Evolutionary conservation across 2,329 filamentous ascomycete genomes (phyloP).

Genomic region (Colletotrichum truncatum): DNA sequence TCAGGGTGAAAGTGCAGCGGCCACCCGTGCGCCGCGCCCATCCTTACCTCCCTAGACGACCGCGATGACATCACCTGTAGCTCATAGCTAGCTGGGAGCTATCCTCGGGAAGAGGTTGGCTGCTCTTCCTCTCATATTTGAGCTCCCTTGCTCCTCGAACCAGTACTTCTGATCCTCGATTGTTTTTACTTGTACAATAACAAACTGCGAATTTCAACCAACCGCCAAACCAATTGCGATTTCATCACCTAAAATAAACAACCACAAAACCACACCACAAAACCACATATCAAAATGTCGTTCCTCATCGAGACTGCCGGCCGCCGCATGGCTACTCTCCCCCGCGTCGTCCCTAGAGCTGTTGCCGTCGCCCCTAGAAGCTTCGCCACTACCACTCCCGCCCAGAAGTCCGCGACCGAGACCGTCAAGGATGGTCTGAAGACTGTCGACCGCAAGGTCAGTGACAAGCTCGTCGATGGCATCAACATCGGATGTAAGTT

Average conservation of each 20-base stretch:
- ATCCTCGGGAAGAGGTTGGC: neutral
- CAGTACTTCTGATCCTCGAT: accelerated
- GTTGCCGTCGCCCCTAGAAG: conserved; percentile 52
- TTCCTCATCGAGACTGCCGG: conserved; percentile 57
- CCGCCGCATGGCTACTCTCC: conserved; percentile 49
- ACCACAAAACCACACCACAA: conserved; percentile 6
- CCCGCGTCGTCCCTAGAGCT: conserved; percentile 46
- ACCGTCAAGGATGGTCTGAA: conserved; percentile 68
- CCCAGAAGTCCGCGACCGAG: conserved; percentile 61
- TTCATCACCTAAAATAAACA: neutral
- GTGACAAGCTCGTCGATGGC: conserved; percentile 69
- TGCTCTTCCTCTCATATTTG: conserved; percentile 5
- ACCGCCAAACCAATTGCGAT: neutral
- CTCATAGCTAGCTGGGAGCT: conserved; percentile 14
- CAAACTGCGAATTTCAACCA: neutral
- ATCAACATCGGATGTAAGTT: conserved; percentile 66
- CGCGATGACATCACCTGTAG: conserved; percentile 25
- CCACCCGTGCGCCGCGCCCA: neutral
- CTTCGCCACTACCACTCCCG: conserved; percentile 58
- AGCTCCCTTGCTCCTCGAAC: neutral
- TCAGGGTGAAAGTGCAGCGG: neutral
- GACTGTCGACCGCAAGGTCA: conserved; percentile 66
- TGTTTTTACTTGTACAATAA: neutral
- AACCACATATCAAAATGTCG: conserved; percentile 53
- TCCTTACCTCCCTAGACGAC: neutral